Evolutionary conservation across 495 filamentous ascomycete species (phyloP).

Genomic region (Podospora appendiculata): DNA sequence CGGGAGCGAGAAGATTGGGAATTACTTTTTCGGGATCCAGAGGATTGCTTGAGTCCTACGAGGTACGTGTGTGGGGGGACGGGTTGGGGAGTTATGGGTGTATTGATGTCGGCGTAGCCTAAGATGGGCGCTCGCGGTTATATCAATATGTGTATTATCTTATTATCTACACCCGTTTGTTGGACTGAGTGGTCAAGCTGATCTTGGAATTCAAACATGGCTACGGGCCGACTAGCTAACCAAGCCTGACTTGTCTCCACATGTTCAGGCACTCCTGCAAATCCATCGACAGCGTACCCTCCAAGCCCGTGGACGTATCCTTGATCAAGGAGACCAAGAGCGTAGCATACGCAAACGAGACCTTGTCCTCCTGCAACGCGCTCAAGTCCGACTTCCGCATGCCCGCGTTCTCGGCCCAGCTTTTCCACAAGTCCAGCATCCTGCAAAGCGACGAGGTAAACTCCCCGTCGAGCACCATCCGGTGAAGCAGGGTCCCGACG

Average conservation of each 20-base stretch:
- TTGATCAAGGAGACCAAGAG: conserved; percentile 44
- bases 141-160: no score
- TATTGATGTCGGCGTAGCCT: neutral
- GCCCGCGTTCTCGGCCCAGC: conserved; percentile 50
- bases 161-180: neutral
- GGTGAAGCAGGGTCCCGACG: conserved; percentile 43
- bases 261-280: conserved; percentile 53
- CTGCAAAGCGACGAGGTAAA: conserved; percentile 34
- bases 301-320: conserved; percentile 36
- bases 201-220: no score
- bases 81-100: neutral
- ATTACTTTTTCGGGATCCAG: conserved; percentile 91
- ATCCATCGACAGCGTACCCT: conserved; percentile 49
- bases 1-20: conserved; percentile 80
- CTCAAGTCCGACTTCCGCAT: conserved; percentile 46
- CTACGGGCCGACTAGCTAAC: conserved; percentile 19
- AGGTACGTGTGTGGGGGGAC: no score
- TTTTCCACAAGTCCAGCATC: conserved; percentile 51
- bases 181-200: neutral
- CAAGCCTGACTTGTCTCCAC: conserved; percentile 51
- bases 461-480: conserved; percentile 45
- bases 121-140: neutral
- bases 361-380: conserved; percentile 32
- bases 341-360: conserved; percentile 45
- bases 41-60: conserved; percentile 26